Percentiles rank a stretch among this genome's conserved stretches.
Conservation (phyloP, 129 eudicot species). For the Flaveria bidentis region DNA sequence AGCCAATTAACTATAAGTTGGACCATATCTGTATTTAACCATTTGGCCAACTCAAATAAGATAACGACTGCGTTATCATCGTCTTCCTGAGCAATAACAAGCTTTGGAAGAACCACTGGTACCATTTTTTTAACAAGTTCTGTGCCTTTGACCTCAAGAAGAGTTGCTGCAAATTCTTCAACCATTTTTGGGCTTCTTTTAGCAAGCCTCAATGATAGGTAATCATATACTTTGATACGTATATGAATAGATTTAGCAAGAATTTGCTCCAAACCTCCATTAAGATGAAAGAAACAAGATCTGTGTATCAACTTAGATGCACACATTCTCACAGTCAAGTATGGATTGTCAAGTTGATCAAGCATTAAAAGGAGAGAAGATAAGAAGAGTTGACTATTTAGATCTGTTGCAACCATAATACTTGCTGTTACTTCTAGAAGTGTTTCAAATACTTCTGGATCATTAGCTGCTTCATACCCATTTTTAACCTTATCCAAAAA, state of each 20-base stretch:
- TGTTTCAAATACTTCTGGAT: conserved; percentile 77
- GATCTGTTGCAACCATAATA: conserved; percentile 70
- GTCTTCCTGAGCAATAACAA: conserved; percentile 64
- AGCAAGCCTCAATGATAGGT: conserved; percentile 62
- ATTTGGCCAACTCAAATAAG: conserved; percentile 61
- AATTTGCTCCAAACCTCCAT: conserved; percentile 71
- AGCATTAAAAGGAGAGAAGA: conserved; percentile 71
- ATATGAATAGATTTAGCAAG: conserved; percentile 57
- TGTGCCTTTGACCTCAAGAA: conserved; percentile 67
- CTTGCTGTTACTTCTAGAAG: conserved; percentile 75
- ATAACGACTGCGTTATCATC: conserved; percentile 58
- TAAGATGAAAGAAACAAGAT: conserved; percentile 67
- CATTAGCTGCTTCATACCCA: conserved; percentile 67
- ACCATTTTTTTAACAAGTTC: conserved; percentile 78
- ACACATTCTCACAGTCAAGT: conserved; percentile 58
- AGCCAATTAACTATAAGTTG: conserved; percentile 63
- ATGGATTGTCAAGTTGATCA: conserved; percentile 81
- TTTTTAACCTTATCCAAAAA: conserved; percentile 69
- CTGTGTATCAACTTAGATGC: conserved; percentile 69
- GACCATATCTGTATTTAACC: conserved; percentile 76
- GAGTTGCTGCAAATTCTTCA: conserved; percentile 82
- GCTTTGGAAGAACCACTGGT: conserved; percentile 92
- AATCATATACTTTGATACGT: conserved; percentile 65
- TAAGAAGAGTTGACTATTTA: conserved; percentile 65
- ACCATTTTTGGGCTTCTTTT: conserved; percentile 68